Evolutionary conservation across 495 filamentous ascomycete genomes (phyloP), one percentile per base, ranked within the genome.

Genomic region (Podospora bellae-mahoneyi): DNA sequence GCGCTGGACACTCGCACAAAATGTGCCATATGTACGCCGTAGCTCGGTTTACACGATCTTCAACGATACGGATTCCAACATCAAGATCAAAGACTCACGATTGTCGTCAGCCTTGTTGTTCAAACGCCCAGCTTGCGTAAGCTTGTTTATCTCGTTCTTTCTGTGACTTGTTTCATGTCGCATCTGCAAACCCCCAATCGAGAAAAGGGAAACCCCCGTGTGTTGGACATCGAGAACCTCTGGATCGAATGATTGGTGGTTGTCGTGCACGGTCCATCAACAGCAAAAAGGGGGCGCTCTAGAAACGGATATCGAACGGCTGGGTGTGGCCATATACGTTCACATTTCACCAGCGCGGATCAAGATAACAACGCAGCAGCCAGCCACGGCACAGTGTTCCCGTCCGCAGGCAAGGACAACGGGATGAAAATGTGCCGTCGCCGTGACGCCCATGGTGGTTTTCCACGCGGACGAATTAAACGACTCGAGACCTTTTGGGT

Each of bases 151-250:
- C 30, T 18, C 30, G 59, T 23, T 2, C 30, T 26, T 63, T 63
- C 34, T 63, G 30, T 44, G 18, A 63, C 30, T 48, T 20, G 61
- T 63, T 63, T 63, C 61, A 63, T 63, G 61, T 63, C 16, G 30
- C 61, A 63, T 39, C 30, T 63, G 61, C 30, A 28, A 32, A 3
- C 48, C 30, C 16, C 13, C 32, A 48, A 63, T 23, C 20, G 61
- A 23, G 15, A 9, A 63, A 39, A 28, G 13, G 19, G 61, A 16
- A 48, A 48, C 7, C 39, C 13, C 39, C 1, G 9, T 13, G 2
- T 48, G 59, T 61, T 20, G 32, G 61, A 44, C 61, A 20, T 63
- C 32, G 61, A 63, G 61, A 53, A 44, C 39, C n/a, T 61, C 7
- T 61, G 59, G 56, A 58, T 18, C 19, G 56, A 27, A 58, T 58